Evolutionary conservation across 2,329 filamentous ascomycete species (phyloP).

Genomic region (Sporothrix variecibatus): DNA sequence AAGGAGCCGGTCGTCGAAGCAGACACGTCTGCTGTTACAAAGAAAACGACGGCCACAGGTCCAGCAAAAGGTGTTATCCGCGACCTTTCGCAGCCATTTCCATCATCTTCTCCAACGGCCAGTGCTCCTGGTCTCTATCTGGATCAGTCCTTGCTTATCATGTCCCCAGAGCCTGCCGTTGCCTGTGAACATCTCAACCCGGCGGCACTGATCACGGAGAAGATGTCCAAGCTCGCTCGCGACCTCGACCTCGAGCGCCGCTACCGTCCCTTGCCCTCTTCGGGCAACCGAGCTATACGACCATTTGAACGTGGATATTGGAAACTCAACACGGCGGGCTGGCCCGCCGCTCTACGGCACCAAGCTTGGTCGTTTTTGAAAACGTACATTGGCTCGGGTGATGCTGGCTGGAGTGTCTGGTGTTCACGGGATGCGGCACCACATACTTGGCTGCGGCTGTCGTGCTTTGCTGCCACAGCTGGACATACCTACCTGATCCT

Average conservation of each 20-base stretch:
- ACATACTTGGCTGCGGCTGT: conserved; percentile 59
- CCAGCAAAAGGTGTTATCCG: background rate
- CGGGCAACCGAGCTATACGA: conserved; percentile 43
- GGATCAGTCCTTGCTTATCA: conserved; percentile 48
- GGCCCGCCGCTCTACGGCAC: conserved; percentile 51
- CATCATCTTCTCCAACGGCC: conserved; percentile 10
- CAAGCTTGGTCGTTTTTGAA: conserved; percentile 64
- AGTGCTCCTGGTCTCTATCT: background rate
- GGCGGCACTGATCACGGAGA: conserved; percentile 57
- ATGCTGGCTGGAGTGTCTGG: conserved; percentile 68
- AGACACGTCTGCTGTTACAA: background rate
- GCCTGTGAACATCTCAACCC: conserved; percentile 47
- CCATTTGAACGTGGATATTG: conserved; percentile 77
- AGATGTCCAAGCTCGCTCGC: conserved; percentile 54
- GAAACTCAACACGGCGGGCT: conserved; percentile 61
- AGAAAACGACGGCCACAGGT: too few relatives aligned
- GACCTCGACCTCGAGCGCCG: conserved; percentile 54
- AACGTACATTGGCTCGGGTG: conserved; percentile 59
- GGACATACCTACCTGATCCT: conserved; percentile 74
- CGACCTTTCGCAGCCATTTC: background rate
- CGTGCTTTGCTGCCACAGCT: conserved; percentile 75
- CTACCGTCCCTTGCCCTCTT: conserved; percentile 50
- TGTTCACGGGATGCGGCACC: conserved; percentile 50
- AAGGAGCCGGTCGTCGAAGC: background rate
- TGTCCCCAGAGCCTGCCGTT: conserved; percentile 55